Evolutionary conservation across 2,329 filamentous ascomycete genomes (phyloP), one percentile per base, ranked within the genome.

Genomic region (Colletotrichum sp.): DNA sequence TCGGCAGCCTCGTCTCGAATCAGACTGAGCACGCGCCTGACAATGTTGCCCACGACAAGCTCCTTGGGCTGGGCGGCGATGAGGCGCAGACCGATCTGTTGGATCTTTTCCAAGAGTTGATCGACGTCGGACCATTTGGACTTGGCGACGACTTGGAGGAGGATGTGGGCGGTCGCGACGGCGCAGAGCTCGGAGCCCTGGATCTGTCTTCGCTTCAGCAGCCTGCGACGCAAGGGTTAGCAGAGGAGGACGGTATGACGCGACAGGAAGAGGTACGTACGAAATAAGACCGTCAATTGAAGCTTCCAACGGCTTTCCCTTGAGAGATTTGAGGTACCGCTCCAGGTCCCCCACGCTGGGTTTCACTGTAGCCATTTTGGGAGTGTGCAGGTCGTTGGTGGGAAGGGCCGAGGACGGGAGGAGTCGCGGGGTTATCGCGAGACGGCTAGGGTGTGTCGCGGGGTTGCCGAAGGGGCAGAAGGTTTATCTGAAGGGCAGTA

Each of bases 11-110:
- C 96, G 82, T 98, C 96, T 67, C 97, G 93, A 78, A 99, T 97
- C 78, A 99, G 90, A 59, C 96, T 95, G 48, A 99, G 88, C 4
- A 99, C 94, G 77, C 97, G 93, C 76, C 96, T 93, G 63, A 98
- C 95, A 79, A 99, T 96, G 82, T 99, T 99, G 68, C 96, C 96
- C 60, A 98, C 95, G 7, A 96, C 95, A 80, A 98, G 93, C 86
- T 99, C 97, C 76, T 94, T 92, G 18, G 96, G 96, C 81, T 98
- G 95, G 9, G 97, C 96, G 71, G 94, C 92, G 43, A 94, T 93
- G 59, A 99, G 89, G 71, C 93, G 92, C 79, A 92, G 91, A 72
- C 97, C 97, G 28, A 96, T 93, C 75, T 93, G 90, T 78, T 94
- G 93, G 77, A 99, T 93, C 78, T 95, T 93, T 80, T 93, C 91